Conservation (phyloP, 768 basidiomycete genomes). For the Suillus luteus region DNA sequence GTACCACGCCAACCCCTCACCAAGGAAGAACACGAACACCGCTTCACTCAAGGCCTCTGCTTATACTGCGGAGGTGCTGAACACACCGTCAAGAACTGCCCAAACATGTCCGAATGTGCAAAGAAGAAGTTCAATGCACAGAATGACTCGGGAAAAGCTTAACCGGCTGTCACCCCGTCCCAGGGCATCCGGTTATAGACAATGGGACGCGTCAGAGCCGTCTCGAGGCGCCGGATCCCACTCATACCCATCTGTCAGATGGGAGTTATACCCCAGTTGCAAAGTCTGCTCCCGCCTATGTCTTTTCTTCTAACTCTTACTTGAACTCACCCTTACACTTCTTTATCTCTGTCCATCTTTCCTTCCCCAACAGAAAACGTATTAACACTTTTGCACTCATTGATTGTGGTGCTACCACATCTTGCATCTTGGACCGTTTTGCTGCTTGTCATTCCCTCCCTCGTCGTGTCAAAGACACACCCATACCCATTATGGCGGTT, state of each 20-base stretch:
- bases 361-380: conserved; percentile 14
- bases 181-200: background rate
- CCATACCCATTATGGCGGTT: conserved; percentile 38
- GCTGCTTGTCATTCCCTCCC: conserved; percentile 35
- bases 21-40: too few relatives aligned
- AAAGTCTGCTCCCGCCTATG: background rate
- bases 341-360: background rate
- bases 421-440: conserved; percentile 40
- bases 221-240: background rate
- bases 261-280: background rate
- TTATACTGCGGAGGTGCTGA: too few relatives aligned
- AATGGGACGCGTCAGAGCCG: background rate
- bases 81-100: too few relatives aligned
- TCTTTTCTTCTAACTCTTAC: background rate
- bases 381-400: conserved; percentile 37
- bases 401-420: conserved; percentile 39
- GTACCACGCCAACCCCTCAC: too few relatives aligned
- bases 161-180: background rate
- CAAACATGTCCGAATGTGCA: too few relatives aligned
- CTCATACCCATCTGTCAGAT: background rate
- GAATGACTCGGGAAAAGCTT: background rate
- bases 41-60: too few relatives aligned
- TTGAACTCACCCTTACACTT: background rate
- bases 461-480: conserved; percentile 28
- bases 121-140: too few relatives aligned